Evolutionary conservation across 306 rosid genomes (phyloP).

Genomic region (Senna siamea): DNA sequence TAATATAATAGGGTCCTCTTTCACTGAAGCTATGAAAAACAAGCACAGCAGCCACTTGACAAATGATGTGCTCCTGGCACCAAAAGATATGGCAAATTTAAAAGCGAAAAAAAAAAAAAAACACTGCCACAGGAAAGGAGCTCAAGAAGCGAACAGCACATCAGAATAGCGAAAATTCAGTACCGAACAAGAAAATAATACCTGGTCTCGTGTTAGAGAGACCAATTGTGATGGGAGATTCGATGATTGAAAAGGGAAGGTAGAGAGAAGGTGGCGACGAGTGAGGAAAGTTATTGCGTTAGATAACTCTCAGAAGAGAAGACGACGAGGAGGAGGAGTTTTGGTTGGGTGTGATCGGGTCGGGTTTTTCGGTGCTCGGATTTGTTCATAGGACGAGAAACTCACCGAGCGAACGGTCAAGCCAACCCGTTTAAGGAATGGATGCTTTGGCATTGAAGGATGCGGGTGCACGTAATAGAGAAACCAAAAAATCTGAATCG

Average conservation of each 20-base stretch:
- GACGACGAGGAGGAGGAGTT: background rate
- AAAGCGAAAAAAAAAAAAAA: background rate
- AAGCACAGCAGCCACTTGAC: constrained; percentile 2
- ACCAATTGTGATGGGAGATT: background rate
- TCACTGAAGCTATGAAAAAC: constrained; percentile 20
- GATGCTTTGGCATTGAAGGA: constrained; percentile 8
- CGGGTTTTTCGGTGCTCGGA: too few relatives aligned
- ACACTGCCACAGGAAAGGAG: background rate
- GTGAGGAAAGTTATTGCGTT: background rate
- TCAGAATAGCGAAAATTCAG: background rate
- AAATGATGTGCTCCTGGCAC: constrained; percentile 7
- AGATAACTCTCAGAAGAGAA: background rate
- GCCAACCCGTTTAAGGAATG: constrained; percentile 1
- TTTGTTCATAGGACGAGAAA: background rate
- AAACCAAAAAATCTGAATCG: background rate
- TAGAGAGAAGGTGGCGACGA: background rate
- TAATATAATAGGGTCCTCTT: background rate
- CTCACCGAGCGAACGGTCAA: background rate
- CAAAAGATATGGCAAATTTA: background rate
- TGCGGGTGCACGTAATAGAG: background rate
- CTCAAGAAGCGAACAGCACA: background rate
- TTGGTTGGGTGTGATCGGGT: too few relatives aligned
- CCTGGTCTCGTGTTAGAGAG: background rate
- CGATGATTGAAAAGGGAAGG: background rate
- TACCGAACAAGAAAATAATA: background rate